phyloP scores from a whole-genome alignment of 2,329 filamentous ascomycete species.

The Fusarium humuli region DNA sequence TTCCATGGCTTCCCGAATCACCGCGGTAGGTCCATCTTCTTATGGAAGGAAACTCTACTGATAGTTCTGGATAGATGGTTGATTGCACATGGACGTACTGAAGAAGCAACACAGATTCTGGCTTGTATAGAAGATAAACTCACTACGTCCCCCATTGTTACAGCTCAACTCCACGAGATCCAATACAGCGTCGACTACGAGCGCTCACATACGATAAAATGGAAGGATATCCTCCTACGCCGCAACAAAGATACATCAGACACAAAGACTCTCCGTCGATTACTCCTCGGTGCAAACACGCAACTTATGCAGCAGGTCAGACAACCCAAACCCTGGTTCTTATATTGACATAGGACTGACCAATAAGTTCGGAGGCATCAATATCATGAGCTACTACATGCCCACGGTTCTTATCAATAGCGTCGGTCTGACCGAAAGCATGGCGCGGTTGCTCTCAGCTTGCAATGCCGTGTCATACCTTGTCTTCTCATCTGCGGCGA shows the following conservation, averaged over 20 bases:
- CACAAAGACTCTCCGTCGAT: constrained; percentile 25
- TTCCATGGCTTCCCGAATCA: constrained; percentile 45
- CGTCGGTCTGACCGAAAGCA: constrained; percentile 60
- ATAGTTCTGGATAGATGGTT: constrained; percentile 11
- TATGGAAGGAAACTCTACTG: fast-evolving
- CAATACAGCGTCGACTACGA: constrained; percentile 28
- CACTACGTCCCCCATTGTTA: neutral
- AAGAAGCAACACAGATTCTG: constrained; percentile 23
- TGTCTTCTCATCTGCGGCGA: constrained; percentile 19
- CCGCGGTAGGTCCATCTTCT: neutral
- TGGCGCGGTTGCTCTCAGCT: constrained; percentile 63
- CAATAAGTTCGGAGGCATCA: constrained; percentile 20
- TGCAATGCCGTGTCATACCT: constrained; percentile 51
- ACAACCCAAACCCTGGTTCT: neutral
- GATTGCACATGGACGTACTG: constrained; percentile 6
- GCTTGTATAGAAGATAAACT: constrained; percentile 25
- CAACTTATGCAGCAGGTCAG: constrained; percentile 43
- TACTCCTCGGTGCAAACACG: constrained; percentile 57
- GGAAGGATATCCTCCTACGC: constrained; percentile 6
- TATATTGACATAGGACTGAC: neutral
- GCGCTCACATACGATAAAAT: constrained; percentile 11
- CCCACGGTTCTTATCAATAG: constrained; percentile 63
- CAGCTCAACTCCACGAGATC: constrained; percentile 21
- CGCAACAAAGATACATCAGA: constrained; percentile 8
- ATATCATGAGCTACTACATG: constrained; percentile 46